Evolutionary conservation across 2,329 filamentous ascomycete species (phyloP).

Genomic region (Colletotrichum aenigma): DNA sequence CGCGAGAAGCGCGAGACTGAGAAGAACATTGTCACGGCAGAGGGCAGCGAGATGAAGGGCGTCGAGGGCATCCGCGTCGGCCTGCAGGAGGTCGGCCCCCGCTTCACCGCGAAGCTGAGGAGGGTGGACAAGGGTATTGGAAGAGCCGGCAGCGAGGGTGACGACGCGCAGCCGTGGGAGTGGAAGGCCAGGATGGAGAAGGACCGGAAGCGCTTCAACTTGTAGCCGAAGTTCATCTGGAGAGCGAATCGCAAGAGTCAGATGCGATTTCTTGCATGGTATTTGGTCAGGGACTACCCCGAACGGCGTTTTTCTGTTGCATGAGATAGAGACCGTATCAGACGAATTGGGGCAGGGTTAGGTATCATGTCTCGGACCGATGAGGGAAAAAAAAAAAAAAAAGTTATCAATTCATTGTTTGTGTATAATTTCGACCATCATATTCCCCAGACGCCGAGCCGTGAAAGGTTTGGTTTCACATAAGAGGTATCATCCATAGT

Average conservation of each 20-base stretch:
- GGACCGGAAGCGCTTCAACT: conserved; percentile 88
- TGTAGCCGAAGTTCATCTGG: conserved; percentile 51
- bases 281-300: background rate
- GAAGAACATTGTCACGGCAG: conserved; percentile 80
- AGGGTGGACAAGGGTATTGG: conserved; percentile 90
- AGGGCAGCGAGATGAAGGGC: conserved; percentile 84
- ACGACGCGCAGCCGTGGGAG: conserved; percentile 86
- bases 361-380: background rate
- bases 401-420: background rate
- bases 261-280: background rate
- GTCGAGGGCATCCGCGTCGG: conserved; percentile 86
- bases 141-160: conserved; percentile 68
- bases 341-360: background rate
- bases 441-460: conserved; percentile 6
- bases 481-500: conserved; percentile 15
- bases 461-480: conserved; percentile 4
- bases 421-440: background rate
- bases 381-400: background rate
- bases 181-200: conserved; percentile 98
- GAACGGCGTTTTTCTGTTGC: conserved; percentile 1
- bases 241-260: background rate
- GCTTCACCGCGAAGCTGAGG: conserved; percentile 78
- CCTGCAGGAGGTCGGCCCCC: conserved; percentile 78
- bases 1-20: conserved; percentile 86
- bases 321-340: background rate